Evolutionary conservation across 192 early-diverging fungal genomes (phyloP).

Genomic region (Rhizoclosmatium sp.): DNA sequence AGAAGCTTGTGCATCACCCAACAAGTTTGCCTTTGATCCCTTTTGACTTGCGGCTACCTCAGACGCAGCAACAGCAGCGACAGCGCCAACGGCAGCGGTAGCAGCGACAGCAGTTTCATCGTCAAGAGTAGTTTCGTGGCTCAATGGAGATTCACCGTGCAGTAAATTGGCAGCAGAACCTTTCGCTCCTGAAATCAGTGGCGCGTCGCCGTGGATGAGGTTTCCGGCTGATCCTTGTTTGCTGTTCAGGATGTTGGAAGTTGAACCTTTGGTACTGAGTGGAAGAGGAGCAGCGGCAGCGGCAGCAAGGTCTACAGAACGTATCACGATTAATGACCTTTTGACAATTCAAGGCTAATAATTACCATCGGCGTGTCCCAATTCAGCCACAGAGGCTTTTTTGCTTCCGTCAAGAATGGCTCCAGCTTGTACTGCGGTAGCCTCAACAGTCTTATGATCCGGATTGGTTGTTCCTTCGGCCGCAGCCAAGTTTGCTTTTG

Average conservation of each 20-base stretch:
- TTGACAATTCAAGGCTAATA: too few species aligned
- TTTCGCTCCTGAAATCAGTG: too few species aligned
- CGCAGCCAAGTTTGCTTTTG: constrained; percentile 2
- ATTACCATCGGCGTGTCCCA: not conserved
- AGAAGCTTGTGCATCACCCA: not conserved
- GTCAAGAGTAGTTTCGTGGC: not conserved
- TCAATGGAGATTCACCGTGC: not conserved
- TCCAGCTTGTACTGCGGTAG: not conserved
- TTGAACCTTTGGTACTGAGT: not conserved
- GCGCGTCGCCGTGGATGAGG: not conserved
- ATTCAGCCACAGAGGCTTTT: constrained; percentile 12
- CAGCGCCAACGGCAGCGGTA: not conserved
- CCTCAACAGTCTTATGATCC: constrained; percentile 5
- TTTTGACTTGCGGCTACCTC: not conserved
- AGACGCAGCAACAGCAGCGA: not conserved
- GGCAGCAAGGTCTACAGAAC: not conserved
- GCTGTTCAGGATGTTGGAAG: not conserved
- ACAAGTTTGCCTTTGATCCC: constrained; percentile 7
- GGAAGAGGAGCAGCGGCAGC: not conserved
- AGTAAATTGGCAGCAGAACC: too few species aligned
- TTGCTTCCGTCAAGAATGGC: constrained; percentile 1
- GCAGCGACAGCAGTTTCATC: not conserved
- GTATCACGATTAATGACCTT: too few species aligned
- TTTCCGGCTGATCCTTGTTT: constrained; percentile 22
- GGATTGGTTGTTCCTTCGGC: not conserved